These are phyloP conservation scores for Pythium volutum DNA, from an alignment of 352 stramenopile genomes.

Conservation along the genomic window DNA sequence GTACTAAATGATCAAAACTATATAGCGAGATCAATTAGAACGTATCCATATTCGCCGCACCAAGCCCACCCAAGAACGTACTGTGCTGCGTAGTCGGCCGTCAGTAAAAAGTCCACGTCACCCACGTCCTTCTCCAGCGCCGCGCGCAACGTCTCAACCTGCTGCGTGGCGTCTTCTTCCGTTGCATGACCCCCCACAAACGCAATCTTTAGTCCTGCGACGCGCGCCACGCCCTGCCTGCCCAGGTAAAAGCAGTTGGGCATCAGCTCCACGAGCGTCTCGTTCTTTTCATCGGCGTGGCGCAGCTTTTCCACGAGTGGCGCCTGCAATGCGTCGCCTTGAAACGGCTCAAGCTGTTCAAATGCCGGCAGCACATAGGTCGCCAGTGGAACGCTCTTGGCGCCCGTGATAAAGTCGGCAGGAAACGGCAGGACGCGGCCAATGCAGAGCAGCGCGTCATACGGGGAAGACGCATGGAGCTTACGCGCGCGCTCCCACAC, in stretches of 20 bases:
- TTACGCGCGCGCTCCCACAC: constrained; percentile 71
- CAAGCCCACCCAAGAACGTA: constrained; percentile 13
- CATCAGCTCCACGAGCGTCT: constrained; percentile 37
- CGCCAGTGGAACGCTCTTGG: constrained; percentile 39
- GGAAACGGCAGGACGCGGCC: constrained; percentile 58
- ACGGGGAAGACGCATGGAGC: constrained; percentile 53
- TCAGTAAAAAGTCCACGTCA: constrained; percentile 65
- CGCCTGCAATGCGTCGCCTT: constrained; percentile 31
- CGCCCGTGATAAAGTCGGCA: constrained; percentile 35
- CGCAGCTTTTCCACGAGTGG: constrained; percentile 38
- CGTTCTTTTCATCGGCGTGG: constrained; percentile 2
- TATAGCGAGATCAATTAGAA: background rate
- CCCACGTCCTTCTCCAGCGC: constrained; percentile 14
- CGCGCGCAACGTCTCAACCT: constrained; percentile 23
- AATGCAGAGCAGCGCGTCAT: constrained; percentile 61
- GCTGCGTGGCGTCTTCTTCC: background rate
- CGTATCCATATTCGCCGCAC: no score
- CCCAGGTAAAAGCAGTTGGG: constrained; percentile 51
- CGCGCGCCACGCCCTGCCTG: constrained; percentile 32
- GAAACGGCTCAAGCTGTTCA: constrained; percentile 27
- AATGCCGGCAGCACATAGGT: constrained; percentile 57
- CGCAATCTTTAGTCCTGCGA: constrained; percentile 29
- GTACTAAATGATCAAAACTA: constrained; percentile 44
- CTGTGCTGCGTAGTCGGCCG: constrained; percentile 41
- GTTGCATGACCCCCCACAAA: constrained; percentile 15